phyloP scores from a whole-genome alignment of 2,329 filamentous ascomycete species.

The Hymenoscyphus repandus region DNA sequence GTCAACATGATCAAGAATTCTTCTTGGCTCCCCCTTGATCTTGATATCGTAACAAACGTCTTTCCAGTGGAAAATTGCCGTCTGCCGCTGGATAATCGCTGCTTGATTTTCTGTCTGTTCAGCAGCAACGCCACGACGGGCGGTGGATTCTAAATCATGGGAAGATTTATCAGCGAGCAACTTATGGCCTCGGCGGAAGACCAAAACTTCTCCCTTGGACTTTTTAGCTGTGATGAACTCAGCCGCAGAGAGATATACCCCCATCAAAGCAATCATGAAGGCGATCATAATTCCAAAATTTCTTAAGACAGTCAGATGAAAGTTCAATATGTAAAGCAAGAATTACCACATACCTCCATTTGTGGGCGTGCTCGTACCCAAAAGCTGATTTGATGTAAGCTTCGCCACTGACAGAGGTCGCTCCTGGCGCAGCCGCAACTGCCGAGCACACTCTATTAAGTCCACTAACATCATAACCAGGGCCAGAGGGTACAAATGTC shows the following conservation, averaged over 20 bases:
- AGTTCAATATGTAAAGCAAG: neutral
- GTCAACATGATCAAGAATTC: slow-evolving; percentile 63
- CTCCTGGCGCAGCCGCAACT: neutral
- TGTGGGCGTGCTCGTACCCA: neutral
- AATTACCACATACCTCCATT: neutral
- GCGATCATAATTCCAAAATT: slow-evolving; percentile 1
- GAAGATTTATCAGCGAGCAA: neutral
- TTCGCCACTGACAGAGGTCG: neutral
- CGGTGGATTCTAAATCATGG: slow-evolving; percentile 25
- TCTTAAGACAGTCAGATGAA: neutral
- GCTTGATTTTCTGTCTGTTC: slow-evolving; percentile 20
- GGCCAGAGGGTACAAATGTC: slow-evolving; percentile 21
- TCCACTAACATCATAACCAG: neutral
- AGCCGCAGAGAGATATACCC: slow-evolving; percentile 54
- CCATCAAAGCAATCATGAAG: neutral
- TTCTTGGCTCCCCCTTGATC: slow-evolving; percentile 57
- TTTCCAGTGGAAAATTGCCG: slow-evolving; percentile 27
- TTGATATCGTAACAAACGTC: slow-evolving; percentile 66
- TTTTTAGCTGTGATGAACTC: slow-evolving; percentile 59
- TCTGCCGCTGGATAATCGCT: slow-evolving; percentile 11
- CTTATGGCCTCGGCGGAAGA: slow-evolving; percentile 47
- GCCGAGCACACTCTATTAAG: neutral
- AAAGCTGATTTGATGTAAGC: neutral
- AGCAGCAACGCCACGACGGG: slow-evolving; percentile 7
- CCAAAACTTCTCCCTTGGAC: slow-evolving; percentile 69